phyloP scores from a whole-genome alignment of 345 rosid species.

The Brassica carinata region DNA sequence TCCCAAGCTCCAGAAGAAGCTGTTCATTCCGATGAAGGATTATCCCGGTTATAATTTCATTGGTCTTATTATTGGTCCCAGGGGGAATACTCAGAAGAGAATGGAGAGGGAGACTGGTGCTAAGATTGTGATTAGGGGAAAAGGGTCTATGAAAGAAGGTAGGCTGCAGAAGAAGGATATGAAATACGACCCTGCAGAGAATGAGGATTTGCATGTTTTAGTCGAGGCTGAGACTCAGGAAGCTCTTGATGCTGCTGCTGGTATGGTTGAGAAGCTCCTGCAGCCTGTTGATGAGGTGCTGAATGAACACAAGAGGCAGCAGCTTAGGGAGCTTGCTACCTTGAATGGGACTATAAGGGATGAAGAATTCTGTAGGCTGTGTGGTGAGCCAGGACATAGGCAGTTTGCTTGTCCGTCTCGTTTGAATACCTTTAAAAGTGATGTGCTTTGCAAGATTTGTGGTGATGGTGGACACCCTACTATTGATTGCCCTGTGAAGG shows the following conservation, averaged over 20 bases:
- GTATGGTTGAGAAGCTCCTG: slow-evolving; percentile 93
- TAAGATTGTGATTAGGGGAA: slow-evolving; percentile 91
- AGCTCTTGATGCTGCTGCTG: slow-evolving; percentile 90
- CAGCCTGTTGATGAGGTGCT: slow-evolving; percentile 97
- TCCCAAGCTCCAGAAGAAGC: slow-evolving; percentile 95
- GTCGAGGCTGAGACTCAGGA: slow-evolving; percentile 97
- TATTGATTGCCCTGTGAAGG: slow-evolving; percentile 95
- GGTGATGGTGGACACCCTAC: slow-evolving; percentile 99
- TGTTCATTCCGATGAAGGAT: slow-evolving; percentile 92
- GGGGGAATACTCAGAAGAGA: slow-evolving; percentile 97
- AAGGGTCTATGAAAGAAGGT: slow-evolving; percentile 95
- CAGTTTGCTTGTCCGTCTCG: slow-evolving; percentile 95
- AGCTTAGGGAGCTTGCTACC: slow-evolving; percentile 93
- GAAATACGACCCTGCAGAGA: slow-evolving; percentile 90
- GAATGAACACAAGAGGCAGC: slow-evolving; percentile 98
- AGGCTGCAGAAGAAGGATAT: slow-evolving; percentile 92
- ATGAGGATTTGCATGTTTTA: slow-evolving; percentile 96
- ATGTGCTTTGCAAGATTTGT: slow-evolving; percentile 96
- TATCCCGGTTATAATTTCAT: slow-evolving; percentile 93
- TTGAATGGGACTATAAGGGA: slow-evolving; percentile 98
- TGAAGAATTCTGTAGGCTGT: slow-evolving; percentile 89
- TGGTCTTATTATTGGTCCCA: slow-evolving; percentile 90
- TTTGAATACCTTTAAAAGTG: slow-evolving; percentile 89
- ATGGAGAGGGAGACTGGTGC: slow-evolving; percentile 99
- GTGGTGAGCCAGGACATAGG: slow-evolving; percentile 94